phyloP scores from a whole-genome alignment of 169 alveolate species.

The Amoebophrya sp. region DNA sequence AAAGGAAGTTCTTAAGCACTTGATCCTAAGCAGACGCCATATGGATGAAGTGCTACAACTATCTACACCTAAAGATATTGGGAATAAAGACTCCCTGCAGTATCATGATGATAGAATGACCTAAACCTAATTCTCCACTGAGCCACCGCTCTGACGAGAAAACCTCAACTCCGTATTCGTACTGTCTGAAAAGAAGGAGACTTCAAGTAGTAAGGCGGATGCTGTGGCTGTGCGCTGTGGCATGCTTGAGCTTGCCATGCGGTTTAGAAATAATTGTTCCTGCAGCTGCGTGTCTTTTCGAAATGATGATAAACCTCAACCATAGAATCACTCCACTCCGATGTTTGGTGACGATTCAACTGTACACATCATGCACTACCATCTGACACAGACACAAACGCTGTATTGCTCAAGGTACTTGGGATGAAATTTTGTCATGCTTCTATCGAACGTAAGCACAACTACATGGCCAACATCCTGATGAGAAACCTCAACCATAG shows the following conservation, averaged over 20 bases:
- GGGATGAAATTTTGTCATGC: background rate
- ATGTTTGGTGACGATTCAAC: background rate
- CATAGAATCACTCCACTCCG: slow-evolving; percentile 12
- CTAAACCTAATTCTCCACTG: background rate
- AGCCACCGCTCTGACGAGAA: background rate
- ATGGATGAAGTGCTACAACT: no score
- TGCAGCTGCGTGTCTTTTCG: no score
- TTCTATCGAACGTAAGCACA: no score
- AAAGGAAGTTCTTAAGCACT: no score
- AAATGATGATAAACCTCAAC: background rate
- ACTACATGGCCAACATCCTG: background rate
- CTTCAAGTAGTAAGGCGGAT: no score
- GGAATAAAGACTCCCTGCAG: no score
- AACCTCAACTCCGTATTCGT: background rate
- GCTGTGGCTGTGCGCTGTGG: no score
- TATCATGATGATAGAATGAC: background rate
- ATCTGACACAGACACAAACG: background rate
- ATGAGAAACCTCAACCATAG: background rate
- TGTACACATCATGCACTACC: background rate
- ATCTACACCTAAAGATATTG: no score
- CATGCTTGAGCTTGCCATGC: no score
- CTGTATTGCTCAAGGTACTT: background rate
- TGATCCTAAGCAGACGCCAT: no score
- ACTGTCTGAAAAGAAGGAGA: no score
- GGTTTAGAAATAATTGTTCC: no score